These are phyloP conservation scores for Alloascoidea hylecoeti DNA, from an alignment of 805 yeast species.

Conservation along the genomic window DNA sequence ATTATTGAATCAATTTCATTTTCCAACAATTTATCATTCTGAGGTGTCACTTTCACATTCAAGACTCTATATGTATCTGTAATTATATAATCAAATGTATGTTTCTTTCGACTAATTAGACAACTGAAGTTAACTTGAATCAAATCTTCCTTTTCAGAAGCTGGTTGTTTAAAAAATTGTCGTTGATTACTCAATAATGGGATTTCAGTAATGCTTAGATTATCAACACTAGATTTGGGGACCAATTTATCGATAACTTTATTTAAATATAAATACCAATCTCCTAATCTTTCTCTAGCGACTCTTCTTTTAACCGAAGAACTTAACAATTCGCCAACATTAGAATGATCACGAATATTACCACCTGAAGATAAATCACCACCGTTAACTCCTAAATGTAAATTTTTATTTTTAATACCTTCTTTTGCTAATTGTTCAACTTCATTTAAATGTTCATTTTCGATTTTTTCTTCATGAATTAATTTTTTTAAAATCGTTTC, in stretches of 20 bases:
- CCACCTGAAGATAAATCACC: neutral
- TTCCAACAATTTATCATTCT: neutral
- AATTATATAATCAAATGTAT: too few relatives aligned
- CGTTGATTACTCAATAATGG: too few relatives aligned
- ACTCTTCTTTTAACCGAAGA: neutral
- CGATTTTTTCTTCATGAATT: neutral
- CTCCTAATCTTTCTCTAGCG: neutral
- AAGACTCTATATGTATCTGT: neutral
- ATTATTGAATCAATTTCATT: neutral
- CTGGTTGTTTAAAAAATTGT: too few relatives aligned
- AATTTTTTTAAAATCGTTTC: neutral
- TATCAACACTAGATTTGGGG: too few relatives aligned
- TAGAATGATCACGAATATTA: too few relatives aligned
- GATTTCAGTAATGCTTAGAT: too few relatives aligned
- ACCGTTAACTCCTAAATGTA: conserved; percentile 15
- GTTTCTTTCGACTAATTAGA: too few relatives aligned
- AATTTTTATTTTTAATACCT: conserved; percentile 6
- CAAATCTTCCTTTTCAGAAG: too few relatives aligned
- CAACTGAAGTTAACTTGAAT: too few relatives aligned
- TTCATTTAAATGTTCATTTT: neutral
- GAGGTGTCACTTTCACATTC: conserved; percentile 7
- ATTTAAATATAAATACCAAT: neutral
- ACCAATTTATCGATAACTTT: neutral
- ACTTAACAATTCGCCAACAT: neutral
- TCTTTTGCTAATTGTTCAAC: conserved; percentile 1